Conservation (phyloP, 768 basidiomycete species). For the Kwoniella sp. region DNA sequence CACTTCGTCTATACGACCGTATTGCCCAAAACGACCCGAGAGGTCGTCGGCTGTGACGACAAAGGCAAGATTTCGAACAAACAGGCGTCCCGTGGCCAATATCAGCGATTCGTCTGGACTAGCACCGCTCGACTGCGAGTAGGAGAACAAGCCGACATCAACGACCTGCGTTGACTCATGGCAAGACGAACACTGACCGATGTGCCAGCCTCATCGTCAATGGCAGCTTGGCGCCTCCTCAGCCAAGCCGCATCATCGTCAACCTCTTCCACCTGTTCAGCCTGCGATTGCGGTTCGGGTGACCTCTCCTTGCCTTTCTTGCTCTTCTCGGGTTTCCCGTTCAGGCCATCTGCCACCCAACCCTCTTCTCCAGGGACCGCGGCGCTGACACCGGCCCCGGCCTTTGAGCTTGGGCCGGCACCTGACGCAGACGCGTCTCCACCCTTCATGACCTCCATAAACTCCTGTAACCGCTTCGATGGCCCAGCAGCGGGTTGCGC, state of each 20-base stretch:
- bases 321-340: constrained; percentile 13
- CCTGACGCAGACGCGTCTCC: constrained; percentile 20
- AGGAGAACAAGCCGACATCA: background rate
- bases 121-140: constrained; percentile 4
- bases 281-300: constrained; percentile 5
- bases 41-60: constrained; percentile 72
- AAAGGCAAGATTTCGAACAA: constrained; percentile 92
- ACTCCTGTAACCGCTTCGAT: constrained; percentile 60
- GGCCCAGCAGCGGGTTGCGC: constrained; percentile 22
- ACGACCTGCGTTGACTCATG: background rate
- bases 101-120: constrained; percentile 56
- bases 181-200: constrained; percentile 2
- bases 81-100: constrained; percentile 70
- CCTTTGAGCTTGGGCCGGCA: background rate
- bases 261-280: constrained; percentile 28
- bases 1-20: constrained; percentile 67
- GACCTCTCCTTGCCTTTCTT: constrained; percentile 26
- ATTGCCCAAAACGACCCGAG: constrained; percentile 60
- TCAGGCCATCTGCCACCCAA: constrained; percentile 30
- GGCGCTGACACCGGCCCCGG: constrained; percentile 24
- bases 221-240: constrained; percentile 35
- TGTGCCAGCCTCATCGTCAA: constrained; percentile 25
- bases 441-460: constrained; percentile 67
- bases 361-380: constrained; percentile 32
- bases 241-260: constrained; percentile 52